These are phyloP conservation scores for Mitragyna speciosa DNA, from an alignment of 257 asterid genomes.

Conservation along the genomic window DNA sequence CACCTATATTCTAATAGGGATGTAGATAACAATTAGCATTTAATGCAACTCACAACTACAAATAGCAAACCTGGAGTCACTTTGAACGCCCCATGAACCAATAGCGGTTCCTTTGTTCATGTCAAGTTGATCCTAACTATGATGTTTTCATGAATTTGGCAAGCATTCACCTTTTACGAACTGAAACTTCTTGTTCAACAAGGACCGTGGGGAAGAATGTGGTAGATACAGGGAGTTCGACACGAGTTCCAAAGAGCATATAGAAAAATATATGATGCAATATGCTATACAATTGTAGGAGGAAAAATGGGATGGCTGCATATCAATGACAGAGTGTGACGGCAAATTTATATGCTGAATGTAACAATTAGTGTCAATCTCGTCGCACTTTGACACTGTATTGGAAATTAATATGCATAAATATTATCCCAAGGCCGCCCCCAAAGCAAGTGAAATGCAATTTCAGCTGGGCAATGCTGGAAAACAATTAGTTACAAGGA, in stretches of 20 bases:
- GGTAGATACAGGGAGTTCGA: neutral
- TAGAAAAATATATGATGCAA: neutral
- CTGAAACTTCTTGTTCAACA: neutral
- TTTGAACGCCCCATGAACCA: neutral
- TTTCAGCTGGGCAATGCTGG: neutral
- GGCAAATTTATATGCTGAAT: neutral
- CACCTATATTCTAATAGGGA: neutral
- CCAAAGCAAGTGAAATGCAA: neutral
- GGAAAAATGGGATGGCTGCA: neutral
- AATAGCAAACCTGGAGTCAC: neutral
- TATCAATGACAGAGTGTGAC: neutral
- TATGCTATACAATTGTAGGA: neutral
- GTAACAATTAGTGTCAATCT: neutral
- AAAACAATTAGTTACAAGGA: slow-evolving; percentile 1
- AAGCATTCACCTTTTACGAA: neutral
- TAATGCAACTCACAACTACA: neutral
- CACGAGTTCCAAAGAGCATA: neutral
- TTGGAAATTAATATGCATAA: neutral
- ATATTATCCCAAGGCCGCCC: neutral
- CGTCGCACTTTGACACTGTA: neutral
- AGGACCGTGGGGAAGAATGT: neutral
- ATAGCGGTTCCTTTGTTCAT: neutral
- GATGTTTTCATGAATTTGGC: neutral
- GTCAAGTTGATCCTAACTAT: neutral
- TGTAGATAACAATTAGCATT: neutral